phyloP scores from a whole-genome alignment of 306 rosid species.

The Vigna reflexopilosa region DNA sequence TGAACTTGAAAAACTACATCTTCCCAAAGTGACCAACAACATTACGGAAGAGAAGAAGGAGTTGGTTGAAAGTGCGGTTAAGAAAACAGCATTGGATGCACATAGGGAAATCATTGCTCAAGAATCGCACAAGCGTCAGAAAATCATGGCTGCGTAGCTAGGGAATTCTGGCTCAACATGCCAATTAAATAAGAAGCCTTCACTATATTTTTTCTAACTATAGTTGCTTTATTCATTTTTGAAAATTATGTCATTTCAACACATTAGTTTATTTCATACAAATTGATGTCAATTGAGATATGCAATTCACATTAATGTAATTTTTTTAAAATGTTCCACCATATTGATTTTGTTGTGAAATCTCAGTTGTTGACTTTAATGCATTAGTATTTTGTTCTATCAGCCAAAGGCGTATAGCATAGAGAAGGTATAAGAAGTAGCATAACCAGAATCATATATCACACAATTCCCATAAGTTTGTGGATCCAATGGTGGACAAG shows the following conservation, averaged over 20 bases:
- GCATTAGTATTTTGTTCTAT: too few species aligned
- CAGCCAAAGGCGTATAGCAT: too few species aligned
- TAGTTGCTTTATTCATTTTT: constrained; percentile 17
- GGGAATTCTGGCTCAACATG: neutral
- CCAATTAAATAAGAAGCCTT: constrained; percentile 14
- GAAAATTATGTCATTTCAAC: neutral
- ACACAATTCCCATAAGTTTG: too few species aligned
- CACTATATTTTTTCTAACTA: neutral
- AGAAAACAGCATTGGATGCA: constrained; percentile 40
- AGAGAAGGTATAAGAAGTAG: too few species aligned
- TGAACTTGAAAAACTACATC: constrained; percentile 47
- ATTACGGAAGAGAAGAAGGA: constrained; percentile 24
- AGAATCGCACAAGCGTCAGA: constrained; percentile 44
- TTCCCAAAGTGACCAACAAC: neutral
- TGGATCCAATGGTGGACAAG: too few species aligned
- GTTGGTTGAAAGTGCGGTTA: neutral
- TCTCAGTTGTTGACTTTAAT: neutral
- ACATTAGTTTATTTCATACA: neutral
- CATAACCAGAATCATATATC: too few species aligned
- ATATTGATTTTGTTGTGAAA: neutral
- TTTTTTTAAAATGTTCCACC: neutral
- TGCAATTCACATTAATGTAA: neutral
- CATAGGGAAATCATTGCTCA: constrained; percentile 49
- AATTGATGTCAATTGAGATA: neutral
- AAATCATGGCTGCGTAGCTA: constrained; percentile 44